phyloP scores from a whole-genome alignment of 2,329 filamentous ascomycete species.

The Cladophialophora immunda region DNA sequence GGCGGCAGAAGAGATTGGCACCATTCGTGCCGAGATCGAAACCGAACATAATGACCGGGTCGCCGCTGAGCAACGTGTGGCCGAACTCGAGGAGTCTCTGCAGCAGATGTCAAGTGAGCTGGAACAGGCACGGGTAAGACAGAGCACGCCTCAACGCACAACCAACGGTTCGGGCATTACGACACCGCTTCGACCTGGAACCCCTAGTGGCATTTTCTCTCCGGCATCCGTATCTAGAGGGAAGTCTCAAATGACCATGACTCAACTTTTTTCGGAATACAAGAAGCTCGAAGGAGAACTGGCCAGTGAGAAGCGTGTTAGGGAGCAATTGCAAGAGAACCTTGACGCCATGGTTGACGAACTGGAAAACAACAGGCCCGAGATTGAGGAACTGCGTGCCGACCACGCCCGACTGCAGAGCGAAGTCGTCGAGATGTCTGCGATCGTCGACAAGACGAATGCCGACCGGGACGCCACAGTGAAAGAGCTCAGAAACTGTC shows the following conservation, averaged over 20 bases:
- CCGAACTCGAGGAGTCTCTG: slow-evolving; percentile 70
- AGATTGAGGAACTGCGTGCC: slow-evolving; percentile 82
- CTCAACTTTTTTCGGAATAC: slow-evolving; percentile 71
- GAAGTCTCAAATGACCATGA: slow-evolving; percentile 69
- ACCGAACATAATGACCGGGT: slow-evolving; percentile 68
- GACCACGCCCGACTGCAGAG: slow-evolving; percentile 82
- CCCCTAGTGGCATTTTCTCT: slow-evolving; percentile 60
- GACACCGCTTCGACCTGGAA: slow-evolving; percentile 60
- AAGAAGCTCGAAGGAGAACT: slow-evolving; percentile 72
- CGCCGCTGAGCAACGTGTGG: slow-evolving; percentile 68
- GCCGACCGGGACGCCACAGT: slow-evolving; percentile 80
- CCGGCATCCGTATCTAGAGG: slow-evolving; percentile 58
- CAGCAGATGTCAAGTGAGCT: slow-evolving; percentile 67
- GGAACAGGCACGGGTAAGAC: slow-evolving; percentile 53
- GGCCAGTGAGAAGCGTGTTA: slow-evolving; percentile 76
- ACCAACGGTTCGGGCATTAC: slow-evolving; percentile 58
- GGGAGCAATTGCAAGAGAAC: slow-evolving; percentile 76
- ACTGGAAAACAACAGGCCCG: slow-evolving; percentile 84
- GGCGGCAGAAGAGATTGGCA: slow-evolving; percentile 66
- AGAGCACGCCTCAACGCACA: slow-evolving; percentile 63
- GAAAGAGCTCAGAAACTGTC: slow-evolving; percentile 79
- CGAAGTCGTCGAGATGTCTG: slow-evolving; percentile 84
- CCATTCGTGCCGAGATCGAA: slow-evolving; percentile 62
- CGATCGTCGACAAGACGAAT: slow-evolving; percentile 81
- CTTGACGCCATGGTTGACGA: slow-evolving; percentile 87